Base-by-base conservation (phyloP, 2,329 filamentous ascomycete species). In the Rosellinia necatrix region DNA sequence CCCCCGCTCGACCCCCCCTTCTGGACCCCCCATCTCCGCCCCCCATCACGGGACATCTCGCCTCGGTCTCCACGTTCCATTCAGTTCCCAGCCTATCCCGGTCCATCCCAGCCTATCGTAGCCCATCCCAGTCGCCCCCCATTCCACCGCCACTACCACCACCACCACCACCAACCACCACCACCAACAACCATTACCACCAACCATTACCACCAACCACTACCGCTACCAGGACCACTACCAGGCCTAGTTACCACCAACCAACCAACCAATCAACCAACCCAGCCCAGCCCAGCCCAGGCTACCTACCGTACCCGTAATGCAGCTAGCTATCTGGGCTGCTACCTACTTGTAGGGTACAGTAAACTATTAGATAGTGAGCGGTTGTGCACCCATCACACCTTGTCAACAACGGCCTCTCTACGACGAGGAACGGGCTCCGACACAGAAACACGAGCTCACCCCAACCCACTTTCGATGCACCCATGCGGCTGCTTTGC, bases 401-500 rank as follows among this genome's bases (percentile, higher is more conserved):
- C 35, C 35, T 15, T 10, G 17, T 12, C 34, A n/a, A 8, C 35
- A 34, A n/a, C 9, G 9, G 3, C 21, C 10, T 6, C 6, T 27
- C 46, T 38, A 24, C 46, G 19, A 25, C 35, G 19, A 37, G 19
- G 15, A 2, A 41, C 17, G 21, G n/a, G n/a, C n/a, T n/a, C n/a
- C n/a, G n/a, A n/a, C n/a, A 32, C 38, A 27, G 15, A 10, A 40
- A 53, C 50, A 53, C 50, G 50, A 53, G 50, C 41, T 34, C 15
- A 10, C 24, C 35, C 42, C 27, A 56, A 49, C 30, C 49, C 53
- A 56, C 47, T 51, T 34, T 30, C 27, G 53, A 51, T 56, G 32
- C 53, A 8, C 53, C 53, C 53, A 32, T 56, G 53, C 53, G 53
- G 53, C 53, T 56, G n/a, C 29, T 43, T 25, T n/a, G 30, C 17